Conservation (phyloP, 768 basidiomycete species). For the Russula sp. region DNA sequence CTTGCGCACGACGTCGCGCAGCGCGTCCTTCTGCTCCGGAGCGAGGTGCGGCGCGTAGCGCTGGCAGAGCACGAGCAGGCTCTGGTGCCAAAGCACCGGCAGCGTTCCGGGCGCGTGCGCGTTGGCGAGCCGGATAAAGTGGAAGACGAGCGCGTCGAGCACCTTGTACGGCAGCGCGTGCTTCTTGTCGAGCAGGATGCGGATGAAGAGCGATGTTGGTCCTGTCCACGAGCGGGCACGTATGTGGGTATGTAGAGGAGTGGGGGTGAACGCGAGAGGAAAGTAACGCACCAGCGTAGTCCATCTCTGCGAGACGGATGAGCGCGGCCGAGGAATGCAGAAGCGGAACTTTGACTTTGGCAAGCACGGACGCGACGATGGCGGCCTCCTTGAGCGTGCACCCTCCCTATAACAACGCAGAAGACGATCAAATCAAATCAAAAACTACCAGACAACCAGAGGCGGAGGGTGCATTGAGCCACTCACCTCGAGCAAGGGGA, state of each 20-base stretch:
- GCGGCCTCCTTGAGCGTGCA: constrained; percentile 93
- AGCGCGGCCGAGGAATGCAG: constrained; percentile 94
- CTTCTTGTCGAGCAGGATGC: constrained; percentile 95
- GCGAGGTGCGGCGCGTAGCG: constrained; percentile 91
- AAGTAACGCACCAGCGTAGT: constrained; percentile 66
- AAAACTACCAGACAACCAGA: not conserved
- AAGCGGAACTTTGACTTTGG: constrained; percentile 90
- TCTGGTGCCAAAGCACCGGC: constrained; percentile 99
- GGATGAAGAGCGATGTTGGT: constrained; percentile 94
- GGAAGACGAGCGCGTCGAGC: constrained; percentile 93
- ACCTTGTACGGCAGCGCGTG: constrained; percentile 97
- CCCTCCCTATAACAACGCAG: constrained; percentile 42
- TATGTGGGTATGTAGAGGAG: not conserved
- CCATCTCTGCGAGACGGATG: constrained; percentile 90
- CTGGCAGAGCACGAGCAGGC: constrained; percentile 88
- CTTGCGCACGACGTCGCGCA: constrained; percentile 86
- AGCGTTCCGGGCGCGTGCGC: constrained; percentile 79
- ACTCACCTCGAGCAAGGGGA: constrained; percentile 87
- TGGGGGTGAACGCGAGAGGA: not conserved
- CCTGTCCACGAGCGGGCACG: constrained; percentile 33
- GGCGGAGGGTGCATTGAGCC: not conserved
- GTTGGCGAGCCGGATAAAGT: constrained; percentile 95
- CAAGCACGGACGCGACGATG: constrained; percentile 85
- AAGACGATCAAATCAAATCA: not conserved
- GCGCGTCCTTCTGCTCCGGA: constrained; percentile 93